Base-by-base conservation (phyloP, 2,329 filamentous ascomycete species). In the Paecilomyces niveus region DNA sequence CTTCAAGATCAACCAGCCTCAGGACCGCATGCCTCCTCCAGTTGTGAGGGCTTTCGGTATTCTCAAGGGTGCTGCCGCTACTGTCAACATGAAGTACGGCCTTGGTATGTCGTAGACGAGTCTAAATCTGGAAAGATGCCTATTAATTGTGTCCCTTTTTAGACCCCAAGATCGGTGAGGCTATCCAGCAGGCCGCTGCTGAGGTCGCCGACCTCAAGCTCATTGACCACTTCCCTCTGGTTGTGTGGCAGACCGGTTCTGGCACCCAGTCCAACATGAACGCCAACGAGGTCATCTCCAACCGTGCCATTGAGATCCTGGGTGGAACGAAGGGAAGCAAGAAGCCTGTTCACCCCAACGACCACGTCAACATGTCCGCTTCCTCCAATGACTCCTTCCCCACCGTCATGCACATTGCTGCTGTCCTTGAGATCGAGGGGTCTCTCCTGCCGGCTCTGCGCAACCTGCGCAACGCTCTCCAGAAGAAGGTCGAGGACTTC, bases 211-310 rank as follows among this genome's bases (percentile, higher is more conserved):
- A 90, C 64, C 86, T 94, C 72, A 96, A 97, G 84, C 88, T 97
- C 69, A 77, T 95, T 71, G 92, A 97, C 77, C 93, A 97, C 83
- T 97, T 99, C 81, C 94, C 94, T 65, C 89, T 97, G 61, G 93
- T 97, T 58, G 93, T 99, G 72, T 99, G 94, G 94, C 94, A 99
- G 83, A 99, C 94, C 57, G 94, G 94, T 64, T 97, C 94, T 55
- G 94, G 94, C 73, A 97, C 94, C 31, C 94, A 97, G 83, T 97
- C 92, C 76, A 97, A 96, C 86, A 97, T 97, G 94, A 99, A 99
- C 81, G 92, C 93, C 74, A 99, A 99, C 82, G 94, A 99, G 78
- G 94, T 99, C 78, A 97, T 99, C 78, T 97, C 93, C 65, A 99
- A 97, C 85, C 90, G 94, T 65, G 94, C 94, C 65, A 97, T 97